Evolutionary conservation across 2,329 filamentous ascomycete species (phyloP), one percentile per base, ranked within the genome.

Genomic region (Colletotrichum liriopes): DNA sequence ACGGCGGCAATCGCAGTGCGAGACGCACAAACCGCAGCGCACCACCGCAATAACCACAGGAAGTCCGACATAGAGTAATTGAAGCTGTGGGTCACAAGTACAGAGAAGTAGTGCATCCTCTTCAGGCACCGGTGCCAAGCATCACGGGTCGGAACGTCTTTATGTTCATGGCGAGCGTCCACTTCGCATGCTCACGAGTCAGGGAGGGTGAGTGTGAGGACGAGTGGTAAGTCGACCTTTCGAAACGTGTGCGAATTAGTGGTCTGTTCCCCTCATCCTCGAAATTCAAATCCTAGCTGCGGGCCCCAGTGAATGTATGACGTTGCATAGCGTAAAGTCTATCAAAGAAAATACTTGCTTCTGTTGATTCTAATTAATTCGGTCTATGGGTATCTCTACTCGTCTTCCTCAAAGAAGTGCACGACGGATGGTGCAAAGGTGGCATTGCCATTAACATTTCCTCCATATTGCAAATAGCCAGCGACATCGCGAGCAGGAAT

Each of bases 401-500:
- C 9, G 3, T 67, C 71, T 11, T 39, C 43, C 1, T 73, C 71
- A 37, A 73, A 73, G 39, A 62, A 73, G 35, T 71, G 67, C 43
- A 63, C 54, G 5, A 73, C 71, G 79, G 11, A 73, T 74, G 71
- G 71, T 16, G 67, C 49, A 37, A 29, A 52, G 20, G 71, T 67
- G 43, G 67, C 51, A 59, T 83, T 87, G 2, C 86, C 86, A 56
- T 85, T 86, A 0, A 84, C 86, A 39, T 77, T 82, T 0, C 86
- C 85, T 0, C 85, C 86, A 66, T 82, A 87, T 0, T 78, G 74
- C 4, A 87, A 71, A 65, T 87, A 88, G 0, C 83, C 84, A 9
- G 73, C 72, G 14, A 82, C 78, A 60, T 83, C 67, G n/a, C 81
- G 0, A 80, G 80, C 12, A 78, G 60, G 11, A 81, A 76, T 39